Evolutionary conservation across 139 green algal species (phyloP).

Genomic region (Micromonas commoda): DNA sequence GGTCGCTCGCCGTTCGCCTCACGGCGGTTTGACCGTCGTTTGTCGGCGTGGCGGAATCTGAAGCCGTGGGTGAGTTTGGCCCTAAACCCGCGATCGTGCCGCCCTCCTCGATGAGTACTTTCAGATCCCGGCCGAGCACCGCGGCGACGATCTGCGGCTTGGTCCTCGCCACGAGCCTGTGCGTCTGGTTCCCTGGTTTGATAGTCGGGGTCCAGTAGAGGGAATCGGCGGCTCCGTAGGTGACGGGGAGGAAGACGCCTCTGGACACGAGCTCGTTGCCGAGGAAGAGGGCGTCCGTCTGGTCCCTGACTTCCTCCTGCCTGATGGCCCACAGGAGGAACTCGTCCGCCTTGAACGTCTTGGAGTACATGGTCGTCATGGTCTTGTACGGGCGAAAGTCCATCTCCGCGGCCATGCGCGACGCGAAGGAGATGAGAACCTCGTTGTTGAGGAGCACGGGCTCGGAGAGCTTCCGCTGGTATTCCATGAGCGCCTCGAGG

Average conservation of each 20-base stretch:
- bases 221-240: neutral
- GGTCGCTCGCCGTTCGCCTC: neutral
- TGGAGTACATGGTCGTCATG: neutral
- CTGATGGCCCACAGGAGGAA: neutral
- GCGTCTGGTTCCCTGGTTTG: neutral
- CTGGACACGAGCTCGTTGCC: slow-evolving; percentile 8
- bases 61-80: too few species aligned
- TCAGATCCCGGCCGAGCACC: neutral
- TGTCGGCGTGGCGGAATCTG: too few species aligned
- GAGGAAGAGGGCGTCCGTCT: slow-evolving; percentile 5
- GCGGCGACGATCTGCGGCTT: neutral
- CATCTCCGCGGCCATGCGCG: neutral
- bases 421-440: neutral
- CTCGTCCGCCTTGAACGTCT: neutral
- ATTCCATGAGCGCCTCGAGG: neutral
- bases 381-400: neutral
- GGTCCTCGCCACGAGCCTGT: neutral
- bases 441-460: neutral
- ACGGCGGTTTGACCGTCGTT: too few species aligned
- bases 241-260: neutral
- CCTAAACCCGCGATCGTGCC: neutral
- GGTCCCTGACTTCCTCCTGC: neutral
- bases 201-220: neutral
- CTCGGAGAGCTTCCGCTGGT: neutral
- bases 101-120: too few species aligned